Percentiles rank a stretch among this genome's conserved stretches.
Conservation (phyloP, 768 basidiomycete genomes). For the Scleroderma bovista region DNA sequence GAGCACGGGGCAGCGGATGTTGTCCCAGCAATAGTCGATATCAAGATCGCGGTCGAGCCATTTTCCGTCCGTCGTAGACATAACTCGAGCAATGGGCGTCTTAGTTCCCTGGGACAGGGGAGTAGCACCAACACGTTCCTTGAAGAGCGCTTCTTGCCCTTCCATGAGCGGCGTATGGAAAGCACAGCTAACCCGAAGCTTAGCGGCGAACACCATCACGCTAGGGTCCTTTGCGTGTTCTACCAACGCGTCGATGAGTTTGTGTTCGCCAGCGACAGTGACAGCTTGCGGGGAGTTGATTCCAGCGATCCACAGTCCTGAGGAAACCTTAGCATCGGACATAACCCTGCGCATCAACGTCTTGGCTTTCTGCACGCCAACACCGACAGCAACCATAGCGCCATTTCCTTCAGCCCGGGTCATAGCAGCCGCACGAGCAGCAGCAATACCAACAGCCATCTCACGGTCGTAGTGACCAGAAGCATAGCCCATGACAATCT, state of each 20-base stretch:
- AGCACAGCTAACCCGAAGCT: slow-evolving; percentile 30
- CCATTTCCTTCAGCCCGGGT: slow-evolving; percentile 30
- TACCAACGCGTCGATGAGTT: slow-evolving; percentile 27
- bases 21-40: slow-evolving; percentile 32
- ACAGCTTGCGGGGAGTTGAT: slow-evolving; percentile 37
- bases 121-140: slow-evolving; percentile 14
- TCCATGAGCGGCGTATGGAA: slow-evolving; percentile 35
- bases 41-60: slow-evolving; percentile 25
- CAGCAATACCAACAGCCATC: slow-evolving; percentile 30
- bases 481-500: slow-evolving; percentile 34
- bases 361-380: slow-evolving; percentile 27
- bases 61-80: slow-evolving; percentile 31
- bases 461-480: slow-evolving; percentile 32
- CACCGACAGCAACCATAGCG: slow-evolving; percentile 31
- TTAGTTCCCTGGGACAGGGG: slow-evolving; percentile 16
- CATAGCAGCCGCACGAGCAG: slow-evolving; percentile 34
- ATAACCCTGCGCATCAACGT: slow-evolving; percentile 30
- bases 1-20: slow-evolving; percentile 30
- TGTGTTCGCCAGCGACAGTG: slow-evolving; percentile 29
- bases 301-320: slow-evolving; percentile 31
- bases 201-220: slow-evolving; percentile 21
- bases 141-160: slow-evolving; percentile 28
- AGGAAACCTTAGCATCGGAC: slow-evolving; percentile 17
- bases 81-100: slow-evolving; percentile 20
- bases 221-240: slow-evolving; percentile 23